Conservation (phyloP, 2,329 filamentous ascomycete species). For the Hirsutella thompsonii region DNA sequence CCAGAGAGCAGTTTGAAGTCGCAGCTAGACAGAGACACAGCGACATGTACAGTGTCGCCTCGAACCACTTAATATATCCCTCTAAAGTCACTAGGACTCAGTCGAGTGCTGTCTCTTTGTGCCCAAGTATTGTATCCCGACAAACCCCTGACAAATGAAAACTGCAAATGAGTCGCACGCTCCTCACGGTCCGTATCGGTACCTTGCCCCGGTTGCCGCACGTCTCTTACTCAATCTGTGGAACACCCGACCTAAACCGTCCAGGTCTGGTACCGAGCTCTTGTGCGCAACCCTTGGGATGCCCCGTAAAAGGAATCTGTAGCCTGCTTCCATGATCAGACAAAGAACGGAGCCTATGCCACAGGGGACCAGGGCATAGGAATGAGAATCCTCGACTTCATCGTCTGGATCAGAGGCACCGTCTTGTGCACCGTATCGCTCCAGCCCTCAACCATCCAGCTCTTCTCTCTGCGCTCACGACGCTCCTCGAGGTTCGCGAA, state of each 20-base stretch:
- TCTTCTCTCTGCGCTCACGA: constrained; percentile 80
- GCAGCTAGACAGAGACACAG: background rate
- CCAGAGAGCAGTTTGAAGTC: constrained; percentile 5
- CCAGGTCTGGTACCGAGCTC: too few species aligned
- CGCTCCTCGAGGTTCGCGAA: constrained; percentile 95
- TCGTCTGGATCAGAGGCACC: constrained; percentile 87
- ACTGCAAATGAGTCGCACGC: background rate
- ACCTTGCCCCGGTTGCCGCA: background rate
- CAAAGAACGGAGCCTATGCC: constrained; percentile 32
- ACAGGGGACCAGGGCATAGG: constrained; percentile 97
- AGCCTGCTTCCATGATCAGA: background rate
- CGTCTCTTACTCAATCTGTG: too few species aligned
- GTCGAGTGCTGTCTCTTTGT: too few species aligned
- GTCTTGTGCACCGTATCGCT: constrained; percentile 97
- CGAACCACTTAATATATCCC: too few species aligned
- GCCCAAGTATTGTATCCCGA: too few species aligned
- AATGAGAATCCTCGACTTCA: constrained; percentile 89
- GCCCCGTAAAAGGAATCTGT: background rate
- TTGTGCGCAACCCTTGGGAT: too few species aligned
- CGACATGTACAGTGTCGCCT: background rate
- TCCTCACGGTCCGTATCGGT: background rate
- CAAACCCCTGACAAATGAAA: constrained; percentile 4
- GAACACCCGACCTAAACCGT: background rate
- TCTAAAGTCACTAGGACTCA: too few species aligned
- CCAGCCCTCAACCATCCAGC: constrained; percentile 93